A percentile compares a stretch with the other conserved stretches of the same genome.
phyloP scores from a whole-genome alignment of 768 basidiomycete genomes.

The Lactarius hengduanensis region DNA sequence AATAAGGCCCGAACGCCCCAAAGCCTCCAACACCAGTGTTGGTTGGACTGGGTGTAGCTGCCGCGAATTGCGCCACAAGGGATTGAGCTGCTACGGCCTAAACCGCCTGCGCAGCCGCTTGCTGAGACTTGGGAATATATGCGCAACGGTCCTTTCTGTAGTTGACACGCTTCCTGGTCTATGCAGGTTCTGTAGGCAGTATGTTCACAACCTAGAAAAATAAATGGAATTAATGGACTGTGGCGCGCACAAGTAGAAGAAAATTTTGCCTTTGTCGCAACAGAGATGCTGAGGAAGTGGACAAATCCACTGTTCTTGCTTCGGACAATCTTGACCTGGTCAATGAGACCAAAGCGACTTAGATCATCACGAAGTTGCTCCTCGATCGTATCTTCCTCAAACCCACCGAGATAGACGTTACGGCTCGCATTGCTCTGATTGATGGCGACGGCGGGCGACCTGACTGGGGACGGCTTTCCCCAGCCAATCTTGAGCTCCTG shows the following conservation, averaged over 20 bases:
- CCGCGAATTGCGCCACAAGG: constrained; percentile 51
- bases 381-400: constrained; percentile 89
- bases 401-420: constrained; percentile 94
- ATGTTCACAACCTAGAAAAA: constrained; percentile 79
- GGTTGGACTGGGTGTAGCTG: constrained; percentile 37
- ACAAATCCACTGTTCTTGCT: constrained; percentile 99
- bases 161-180: constrained; percentile 96
- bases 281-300: constrained; percentile 93
- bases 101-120: constrained; percentile 81
- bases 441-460: constrained; percentile 84
- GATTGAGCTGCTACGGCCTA: constrained; percentile 81
- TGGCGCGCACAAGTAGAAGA: not conserved
- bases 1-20: constrained; percentile 48
- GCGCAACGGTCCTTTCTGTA: constrained; percentile 99
- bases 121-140: constrained; percentile 94
- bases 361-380: constrained; percentile 90
- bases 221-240: not conserved
- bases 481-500: constrained; percentile 99
- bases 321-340: constrained; percentile 98
- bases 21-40: constrained; percentile 33
- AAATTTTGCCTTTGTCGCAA: constrained; percentile 76
- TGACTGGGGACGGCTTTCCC: constrained; percentile 95
- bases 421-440: constrained; percentile 89
- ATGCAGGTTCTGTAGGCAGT: constrained; percentile 85
- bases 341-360: constrained; percentile 90